These are phyloP conservation scores for Porcisia hertigi DNA, from an alignment of 208 protist species.

Conservation along the genomic window DNA sequence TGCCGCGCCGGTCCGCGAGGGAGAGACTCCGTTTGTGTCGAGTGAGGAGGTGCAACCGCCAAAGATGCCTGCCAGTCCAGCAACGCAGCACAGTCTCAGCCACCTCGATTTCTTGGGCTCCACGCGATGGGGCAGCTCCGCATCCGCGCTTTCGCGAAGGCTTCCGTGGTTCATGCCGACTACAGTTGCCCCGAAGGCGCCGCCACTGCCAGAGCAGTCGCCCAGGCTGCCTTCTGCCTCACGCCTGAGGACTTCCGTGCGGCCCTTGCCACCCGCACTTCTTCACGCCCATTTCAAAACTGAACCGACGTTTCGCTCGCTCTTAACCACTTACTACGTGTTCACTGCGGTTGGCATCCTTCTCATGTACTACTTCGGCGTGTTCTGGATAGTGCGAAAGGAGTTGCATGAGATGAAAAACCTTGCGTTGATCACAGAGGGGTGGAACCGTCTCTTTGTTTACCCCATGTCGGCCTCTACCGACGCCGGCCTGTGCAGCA, in stretches of 20 bases:
- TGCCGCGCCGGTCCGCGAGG: not conserved
- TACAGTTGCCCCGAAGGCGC: not conserved
- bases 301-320: not conserved
- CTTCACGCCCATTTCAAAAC: slow-evolving; percentile 1
- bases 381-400: not conserved
- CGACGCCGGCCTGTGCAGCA: not conserved
- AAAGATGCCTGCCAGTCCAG: not conserved
- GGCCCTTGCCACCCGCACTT: slow-evolving; percentile 1
- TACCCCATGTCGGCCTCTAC: not conserved
- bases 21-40: not conserved
- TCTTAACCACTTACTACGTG: not conserved
- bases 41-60: slow-evolving; percentile 9
- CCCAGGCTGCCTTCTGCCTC: not conserved
- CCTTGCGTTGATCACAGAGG: not conserved
- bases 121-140: not conserved
- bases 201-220: not conserved
- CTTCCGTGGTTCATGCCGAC: not conserved
- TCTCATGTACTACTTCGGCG: slow-evolving; percentile 3
- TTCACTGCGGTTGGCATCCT: not conserved
- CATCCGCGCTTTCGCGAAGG: not conserved
- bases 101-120: not conserved
- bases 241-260: not conserved
- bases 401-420: not conserved
- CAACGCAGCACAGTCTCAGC: too few species aligned
- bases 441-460: slow-evolving; percentile 1